Evolutionary conservation across 2,329 filamentous ascomycete species (phyloP).

Genomic region (Exutisphaerella laricina): DNA sequence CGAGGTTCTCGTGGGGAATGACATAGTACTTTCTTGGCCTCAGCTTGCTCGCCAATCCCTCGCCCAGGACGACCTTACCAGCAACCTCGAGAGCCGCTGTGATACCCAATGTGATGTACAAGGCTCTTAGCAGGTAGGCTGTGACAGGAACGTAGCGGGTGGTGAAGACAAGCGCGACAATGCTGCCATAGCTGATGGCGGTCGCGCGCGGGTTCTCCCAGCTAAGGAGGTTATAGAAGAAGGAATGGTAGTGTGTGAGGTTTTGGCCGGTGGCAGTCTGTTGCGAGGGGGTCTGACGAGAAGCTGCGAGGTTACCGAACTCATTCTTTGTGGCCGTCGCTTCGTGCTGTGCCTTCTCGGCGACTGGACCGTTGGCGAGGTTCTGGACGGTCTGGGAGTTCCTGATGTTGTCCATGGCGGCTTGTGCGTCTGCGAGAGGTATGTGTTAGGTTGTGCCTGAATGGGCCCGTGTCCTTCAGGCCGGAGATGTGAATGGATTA

Average conservation of each 20-base stretch:
- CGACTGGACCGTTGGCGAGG: conserved; percentile 49
- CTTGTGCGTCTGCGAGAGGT: conserved; percentile 40
- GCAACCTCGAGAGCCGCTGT: conserved; percentile 54
- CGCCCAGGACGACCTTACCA: conserved; percentile 51
- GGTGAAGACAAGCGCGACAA: conserved; percentile 56
- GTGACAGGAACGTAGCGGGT: conserved; percentile 58
- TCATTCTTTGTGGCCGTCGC: conserved; percentile 52
- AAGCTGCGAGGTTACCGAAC: conserved; percentile 53
- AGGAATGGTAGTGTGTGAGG: conserved; percentile 61
- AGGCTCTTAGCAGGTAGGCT: conserved; percentile 56
- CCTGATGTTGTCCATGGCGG: conserved; percentile 44
- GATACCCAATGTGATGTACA: conserved; percentile 54
- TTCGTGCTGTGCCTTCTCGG: conserved; percentile 53
- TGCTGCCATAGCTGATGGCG: conserved; percentile 53
- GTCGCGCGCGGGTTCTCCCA: conserved; percentile 63
- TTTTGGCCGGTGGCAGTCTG: conserved; percentile 56
- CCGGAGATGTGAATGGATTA: conserved; percentile 10
- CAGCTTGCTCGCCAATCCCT: conserved; percentile 56
- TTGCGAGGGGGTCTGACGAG: conserved; percentile 49
- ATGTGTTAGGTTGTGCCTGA: conserved; percentile 17
- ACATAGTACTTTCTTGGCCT: conserved; percentile 61
- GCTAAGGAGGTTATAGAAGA: conserved; percentile 61
- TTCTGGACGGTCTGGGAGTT: conserved; percentile 49
- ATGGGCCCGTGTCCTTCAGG: conserved; percentile 5
- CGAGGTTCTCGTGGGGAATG: conserved; percentile 58